Evolutionary conservation across 2,329 filamentous ascomycete genomes (phyloP), one percentile per base, ranked within the genome.

Genomic region (Ophiognomonia clavigignenti-juglandacearum): DNA sequence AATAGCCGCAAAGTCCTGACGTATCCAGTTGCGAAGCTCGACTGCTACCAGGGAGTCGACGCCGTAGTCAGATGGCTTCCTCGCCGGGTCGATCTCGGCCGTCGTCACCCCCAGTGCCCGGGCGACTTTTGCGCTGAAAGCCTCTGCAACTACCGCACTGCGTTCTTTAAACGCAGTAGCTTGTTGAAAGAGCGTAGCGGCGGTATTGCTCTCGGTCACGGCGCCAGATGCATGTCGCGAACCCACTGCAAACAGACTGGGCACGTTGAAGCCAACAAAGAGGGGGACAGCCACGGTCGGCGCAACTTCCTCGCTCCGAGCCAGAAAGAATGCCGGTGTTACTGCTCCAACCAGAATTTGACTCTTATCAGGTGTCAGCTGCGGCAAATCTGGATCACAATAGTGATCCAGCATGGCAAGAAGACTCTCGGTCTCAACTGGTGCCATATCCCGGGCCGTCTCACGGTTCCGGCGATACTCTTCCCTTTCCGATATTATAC

Each of bases 11-110:
- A 65, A 63, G 8, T 61, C 61, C 36, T 61, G 59, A 13, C 56
- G 53, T 5, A 72, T 54, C 69, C 69, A 72, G 27, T 67, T 68
- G 2, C 70, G 54, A 26, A 74, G 37, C 53, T 74, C 70, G 0
- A 73, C 64, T 1, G 69, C 70, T 23, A 74, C 63, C 0, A 74
- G 60, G 1, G 66, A 69, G 54, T 71, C 68, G 7, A 69, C 60
- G 1, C 68, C 67, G 32, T 61, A 64, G 4, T 61, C 59, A 1
- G 61, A 59, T 1, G 65, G 56, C 2, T 61, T 54, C 48, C 58
- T 59, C 1, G 41, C 38, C 2, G 52, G 36, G 22, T 64, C 60
- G 11, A 68, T 54, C 6, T 68, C 64, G 4, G 50, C 50, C 7
- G 53, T 46, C 3, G 59, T 43, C 1, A 67, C 60, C 19, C 56